A percentile compares a stretch with the other conserved stretches of the same genome.
Conservation (phyloP, 371 early-diverging fungal genomes). For the Lichtheimia hyalospora region DNA sequence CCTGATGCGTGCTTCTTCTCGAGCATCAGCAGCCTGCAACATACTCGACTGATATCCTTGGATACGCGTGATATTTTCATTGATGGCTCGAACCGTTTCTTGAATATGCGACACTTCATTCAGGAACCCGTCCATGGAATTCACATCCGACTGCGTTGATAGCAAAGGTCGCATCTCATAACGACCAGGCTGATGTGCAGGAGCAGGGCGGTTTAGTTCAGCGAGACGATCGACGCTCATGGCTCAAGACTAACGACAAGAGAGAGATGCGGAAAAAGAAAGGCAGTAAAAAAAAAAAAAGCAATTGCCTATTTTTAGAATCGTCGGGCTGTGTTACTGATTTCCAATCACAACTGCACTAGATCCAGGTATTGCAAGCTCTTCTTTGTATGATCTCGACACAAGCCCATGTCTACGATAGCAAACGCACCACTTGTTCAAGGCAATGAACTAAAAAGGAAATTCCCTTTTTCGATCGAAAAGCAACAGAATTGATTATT, state of each 20-base stretch:
- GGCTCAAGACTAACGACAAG: neutral
- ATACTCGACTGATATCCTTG: slow-evolving; percentile 30
- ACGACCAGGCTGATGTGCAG: slow-evolving; percentile 14
- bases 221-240: slow-evolving; percentile 53
- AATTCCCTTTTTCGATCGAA: too few relatives aligned
- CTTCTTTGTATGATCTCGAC: too few relatives aligned
- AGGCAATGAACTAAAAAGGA: too few relatives aligned
- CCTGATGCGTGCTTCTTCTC: slow-evolving; percentile 28
- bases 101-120: slow-evolving; percentile 41
- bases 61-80: slow-evolving; percentile 36
- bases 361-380: too few relatives aligned
- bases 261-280: slow-evolving; percentile 2
- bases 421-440: too few relatives aligned
- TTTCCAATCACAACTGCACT: too few relatives aligned
- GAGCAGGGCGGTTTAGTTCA: slow-evolving; percentile 30
- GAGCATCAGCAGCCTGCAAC: slow-evolving; percentile 44
- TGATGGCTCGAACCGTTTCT: slow-evolving; percentile 39
- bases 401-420: too few relatives aligned
- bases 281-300: neutral
- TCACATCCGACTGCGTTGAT: slow-evolving; percentile 24
- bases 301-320: too few relatives aligned
- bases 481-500: too few relatives aligned
- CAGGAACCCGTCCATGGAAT: slow-evolving; percentile 35
- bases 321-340: too few relatives aligned
- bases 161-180: slow-evolving; percentile 54